Evolutionary conservation across 306 rosid genomes (phyloP).

Genomic region (Corylus heterophylla): DNA sequence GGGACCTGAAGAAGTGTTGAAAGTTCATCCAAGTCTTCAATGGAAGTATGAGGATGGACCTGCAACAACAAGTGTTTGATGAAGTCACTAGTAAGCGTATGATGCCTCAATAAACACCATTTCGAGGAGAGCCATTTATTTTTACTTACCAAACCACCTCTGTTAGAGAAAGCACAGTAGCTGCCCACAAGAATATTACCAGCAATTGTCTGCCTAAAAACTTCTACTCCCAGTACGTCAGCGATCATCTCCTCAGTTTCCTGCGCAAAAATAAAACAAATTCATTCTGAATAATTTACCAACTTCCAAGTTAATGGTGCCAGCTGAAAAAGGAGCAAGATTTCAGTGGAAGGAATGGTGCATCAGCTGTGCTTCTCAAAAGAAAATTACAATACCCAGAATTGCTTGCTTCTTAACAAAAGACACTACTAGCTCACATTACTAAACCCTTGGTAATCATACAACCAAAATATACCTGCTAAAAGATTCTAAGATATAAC

Average conservation of each 20-base stretch:
- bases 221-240: constrained; percentile 96
- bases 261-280: constrained; percentile 41
- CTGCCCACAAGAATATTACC: constrained; percentile 94
- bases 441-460: neutral
- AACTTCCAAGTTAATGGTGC: constrained; percentile 2
- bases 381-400: neutral
- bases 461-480: neutral
- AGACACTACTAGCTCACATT: neutral
- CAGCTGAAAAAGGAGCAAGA: neutral
- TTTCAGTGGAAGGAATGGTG: neutral
- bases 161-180: constrained; percentile 79
- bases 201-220: constrained; percentile 91
- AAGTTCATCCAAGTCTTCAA: constrained; percentile 90
- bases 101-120: neutral
- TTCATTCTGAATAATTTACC: constrained; percentile 11
- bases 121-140: neutral
- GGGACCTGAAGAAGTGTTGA: constrained; percentile 97
- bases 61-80: constrained; percentile 32
- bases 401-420: neutral
- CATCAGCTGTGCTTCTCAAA: neutral
- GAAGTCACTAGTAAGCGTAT: neutral
- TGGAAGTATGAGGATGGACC: constrained; percentile 95
- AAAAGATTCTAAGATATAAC: neutral
- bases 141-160: constrained; percentile 85
- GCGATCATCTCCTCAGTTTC: constrained; percentile 94